phyloP scores from a whole-genome alignment of 805 yeast genomes.

The Ascoidea asiatica region DNA sequence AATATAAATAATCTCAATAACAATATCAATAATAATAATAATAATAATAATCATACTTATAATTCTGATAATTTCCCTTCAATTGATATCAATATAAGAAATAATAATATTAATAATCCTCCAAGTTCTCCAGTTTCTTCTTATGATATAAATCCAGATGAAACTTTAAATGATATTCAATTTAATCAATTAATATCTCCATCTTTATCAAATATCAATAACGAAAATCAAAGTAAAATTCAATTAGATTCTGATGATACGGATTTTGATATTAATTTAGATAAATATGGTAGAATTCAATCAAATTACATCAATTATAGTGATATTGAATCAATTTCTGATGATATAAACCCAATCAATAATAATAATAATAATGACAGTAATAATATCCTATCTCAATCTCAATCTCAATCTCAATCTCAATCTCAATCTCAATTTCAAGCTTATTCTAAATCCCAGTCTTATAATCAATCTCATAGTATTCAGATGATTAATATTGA shows the following conservation, averaged over 20 bases:
- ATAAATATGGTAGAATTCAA: background rate
- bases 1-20: background rate
- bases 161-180: background rate
- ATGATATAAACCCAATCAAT: background rate
- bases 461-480: no score
- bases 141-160: no score
- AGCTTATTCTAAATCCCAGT: no score
- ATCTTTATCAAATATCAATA: background rate
- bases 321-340: background rate
- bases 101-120: slow-evolving; percentile 1
- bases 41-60: slow-evolving; percentile 2
- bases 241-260: background rate
- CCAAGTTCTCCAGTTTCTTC: no score
- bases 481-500: slow-evolving; percentile 2
- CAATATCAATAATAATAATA: slow-evolving; percentile 1
- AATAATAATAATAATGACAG: no score
- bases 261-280: background rate
- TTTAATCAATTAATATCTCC: background rate
- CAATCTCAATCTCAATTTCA: no score
- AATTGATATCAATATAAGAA: slow-evolving; percentile 3
- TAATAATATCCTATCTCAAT: no score
- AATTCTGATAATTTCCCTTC: slow-evolving; percentile 1
- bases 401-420: no score
- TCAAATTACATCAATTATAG: background rate
- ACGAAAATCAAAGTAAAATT: background rate